These are phyloP conservation scores for Trypanosomatidae sp. DNA, from an alignment of 208 protist genomes.

Conservation along the genomic window DNA sequence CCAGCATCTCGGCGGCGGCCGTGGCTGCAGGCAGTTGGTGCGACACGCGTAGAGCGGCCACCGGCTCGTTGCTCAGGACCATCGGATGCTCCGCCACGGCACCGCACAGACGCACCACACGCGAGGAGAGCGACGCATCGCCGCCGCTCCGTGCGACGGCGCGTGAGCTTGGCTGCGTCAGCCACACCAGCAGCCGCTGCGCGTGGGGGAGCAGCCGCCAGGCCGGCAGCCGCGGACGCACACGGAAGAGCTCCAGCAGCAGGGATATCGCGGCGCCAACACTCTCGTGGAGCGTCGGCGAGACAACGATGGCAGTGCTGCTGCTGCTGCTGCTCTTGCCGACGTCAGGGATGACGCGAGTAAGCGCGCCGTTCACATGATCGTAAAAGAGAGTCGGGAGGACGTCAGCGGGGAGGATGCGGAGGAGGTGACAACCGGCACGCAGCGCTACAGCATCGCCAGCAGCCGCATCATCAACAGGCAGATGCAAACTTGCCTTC, in stretches of 20 bases:
- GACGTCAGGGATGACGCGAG: conserved; percentile 12
- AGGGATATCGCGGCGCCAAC: conserved; percentile 9
- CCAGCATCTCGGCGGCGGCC: conserved; percentile 13
- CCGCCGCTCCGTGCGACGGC: not conserved
- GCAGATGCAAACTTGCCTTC: no score
- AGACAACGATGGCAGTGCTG: not conserved
- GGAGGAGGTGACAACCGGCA: no score
- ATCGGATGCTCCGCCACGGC: conserved; percentile 27
- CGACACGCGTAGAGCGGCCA: no score
- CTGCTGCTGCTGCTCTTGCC: no score
- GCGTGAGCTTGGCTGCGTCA: not conserved
- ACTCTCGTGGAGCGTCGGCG: not conserved
- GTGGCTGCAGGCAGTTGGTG: not conserved
- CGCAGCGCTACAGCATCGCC: not conserved
- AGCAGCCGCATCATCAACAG: conserved; percentile 4
- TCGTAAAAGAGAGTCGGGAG: conserved; percentile 11
- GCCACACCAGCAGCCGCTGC: conserved; percentile 24
- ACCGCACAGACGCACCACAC: conserved; percentile 16
- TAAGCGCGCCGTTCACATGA: conserved; percentile 4
- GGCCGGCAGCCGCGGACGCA: conserved; percentile 22
- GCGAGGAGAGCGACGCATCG: not conserved
- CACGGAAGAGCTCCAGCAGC: conserved; percentile 9
- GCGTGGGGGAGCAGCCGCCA: conserved; percentile 22
- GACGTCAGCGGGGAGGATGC: conserved; percentile 10
- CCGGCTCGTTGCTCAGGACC: no score